A percentile compares a stretch with the other conserved stretches of the same genome.
Conservation (phyloP, 2,329 filamentous ascomycete species). For the Paecilomyces formosus region DNA sequence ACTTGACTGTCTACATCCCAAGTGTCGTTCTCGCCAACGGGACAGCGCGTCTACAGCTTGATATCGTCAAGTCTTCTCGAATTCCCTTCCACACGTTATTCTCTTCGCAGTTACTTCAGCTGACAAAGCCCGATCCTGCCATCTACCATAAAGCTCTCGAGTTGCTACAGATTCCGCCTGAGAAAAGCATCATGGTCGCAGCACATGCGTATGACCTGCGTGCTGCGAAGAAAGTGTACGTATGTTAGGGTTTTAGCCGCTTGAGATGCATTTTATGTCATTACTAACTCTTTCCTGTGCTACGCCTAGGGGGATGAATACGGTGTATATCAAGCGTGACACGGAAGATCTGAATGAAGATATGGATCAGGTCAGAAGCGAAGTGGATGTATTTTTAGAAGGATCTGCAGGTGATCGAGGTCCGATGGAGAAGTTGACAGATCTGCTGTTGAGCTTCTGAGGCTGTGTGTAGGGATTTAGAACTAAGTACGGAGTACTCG, state of each 20-base stretch:
- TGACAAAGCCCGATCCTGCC: slow-evolving; percentile 40
- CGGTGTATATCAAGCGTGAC: neutral
- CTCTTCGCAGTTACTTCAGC: slow-evolving; percentile 44
- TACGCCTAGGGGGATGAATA: neutral
- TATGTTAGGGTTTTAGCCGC: slow-evolving; percentile 14
- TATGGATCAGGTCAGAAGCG: neutral
- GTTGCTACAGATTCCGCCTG: slow-evolving; percentile 36
- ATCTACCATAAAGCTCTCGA: slow-evolving; percentile 41
- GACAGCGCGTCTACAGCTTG: slow-evolving; percentile 48
- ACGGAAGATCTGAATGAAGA: neutral
- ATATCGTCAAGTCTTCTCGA: slow-evolving; percentile 41
- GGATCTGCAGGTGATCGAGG: neutral
- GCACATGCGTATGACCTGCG: slow-evolving; percentile 49
- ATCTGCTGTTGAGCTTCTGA: neutral
- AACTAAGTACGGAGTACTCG: too few relatives aligned
- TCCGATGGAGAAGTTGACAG: neutral
- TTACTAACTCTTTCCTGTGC: neutral
- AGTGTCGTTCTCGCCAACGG: slow-evolving; percentile 47
- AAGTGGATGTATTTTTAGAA: neutral
- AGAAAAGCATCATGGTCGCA: slow-evolving; percentile 46
- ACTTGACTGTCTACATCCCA: neutral
- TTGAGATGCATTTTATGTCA: neutral
- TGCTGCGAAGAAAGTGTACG: slow-evolving; percentile 41
- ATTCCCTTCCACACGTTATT: slow-evolving; percentile 46
- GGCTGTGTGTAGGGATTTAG: neutral